Evolutionary conservation across 805 yeast species (phyloP).

Genomic region (Priceomyces haplophilus): DNA sequence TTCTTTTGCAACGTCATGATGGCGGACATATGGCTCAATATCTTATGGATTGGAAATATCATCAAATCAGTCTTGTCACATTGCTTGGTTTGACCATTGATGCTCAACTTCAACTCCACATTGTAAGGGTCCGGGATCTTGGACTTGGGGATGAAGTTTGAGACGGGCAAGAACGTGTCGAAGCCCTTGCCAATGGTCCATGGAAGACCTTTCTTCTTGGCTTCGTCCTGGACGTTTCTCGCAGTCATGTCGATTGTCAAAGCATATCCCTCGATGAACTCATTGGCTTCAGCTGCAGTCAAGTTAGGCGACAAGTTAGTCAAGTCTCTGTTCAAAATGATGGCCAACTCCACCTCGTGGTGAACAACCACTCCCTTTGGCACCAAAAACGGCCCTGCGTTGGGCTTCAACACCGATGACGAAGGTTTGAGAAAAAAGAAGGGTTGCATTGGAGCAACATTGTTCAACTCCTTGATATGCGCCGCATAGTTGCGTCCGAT

Average conservation of each 20-base stretch:
- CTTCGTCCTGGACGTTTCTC: constrained; percentile 91
- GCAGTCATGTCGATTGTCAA: constrained; percentile 94
- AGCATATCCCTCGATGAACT: constrained; percentile 81
- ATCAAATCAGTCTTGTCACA: constrained; percentile 74
- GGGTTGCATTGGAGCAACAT: constrained; percentile 77
- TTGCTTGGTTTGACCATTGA: constrained; percentile 73
- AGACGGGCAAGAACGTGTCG: constrained; percentile 92
- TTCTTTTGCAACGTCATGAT: constrained; percentile 90
- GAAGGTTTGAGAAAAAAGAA: constrained; percentile 91
- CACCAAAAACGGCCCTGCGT: constrained; percentile 72
- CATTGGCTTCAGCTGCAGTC: constrained; percentile 63
- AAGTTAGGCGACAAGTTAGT: constrained; percentile 60
- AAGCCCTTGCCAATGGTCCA: constrained; percentile 97
- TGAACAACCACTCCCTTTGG: constrained; percentile 82
- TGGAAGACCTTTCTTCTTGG: constrained; percentile 90
- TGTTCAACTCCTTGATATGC: constrained; percentile 86
- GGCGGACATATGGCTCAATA: constrained; percentile 76
- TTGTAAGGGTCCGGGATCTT: constrained; percentile 71
- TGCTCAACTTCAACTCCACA: constrained; percentile 56
- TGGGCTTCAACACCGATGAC: constrained; percentile 60
- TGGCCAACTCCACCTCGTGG: constrained; percentile 91
- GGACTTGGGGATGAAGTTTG: constrained; percentile 63
- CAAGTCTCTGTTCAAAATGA: constrained; percentile 63
- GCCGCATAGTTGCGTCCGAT: constrained; percentile 98
- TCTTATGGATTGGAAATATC: constrained; percentile 83